Base-by-base conservation (phyloP, 2,329 filamentous ascomycete species). In the Mycosphaerella arachidis region DNA sequence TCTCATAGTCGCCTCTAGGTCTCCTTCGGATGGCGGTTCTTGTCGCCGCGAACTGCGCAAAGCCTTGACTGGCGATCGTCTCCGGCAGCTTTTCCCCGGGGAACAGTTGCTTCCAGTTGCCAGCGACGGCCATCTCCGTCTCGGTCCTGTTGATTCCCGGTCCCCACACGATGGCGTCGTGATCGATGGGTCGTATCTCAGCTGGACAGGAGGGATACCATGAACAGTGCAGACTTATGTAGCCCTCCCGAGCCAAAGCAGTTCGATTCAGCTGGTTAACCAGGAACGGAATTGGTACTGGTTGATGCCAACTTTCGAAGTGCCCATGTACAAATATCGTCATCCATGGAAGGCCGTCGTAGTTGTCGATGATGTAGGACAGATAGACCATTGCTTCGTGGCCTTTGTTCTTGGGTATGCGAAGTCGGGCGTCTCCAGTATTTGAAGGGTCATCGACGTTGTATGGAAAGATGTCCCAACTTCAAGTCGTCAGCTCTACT, bases 311-410 rank as follows among this genome's bases (percentile, higher is more conserved):
- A 48, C 65, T 64, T 13, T 53, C 50, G 13, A 57, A 60, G 40
- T 71, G 70, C 16, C 67, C 61, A 35, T 72, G 69, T 13, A 71
- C 54, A 58, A 73, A 72, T 29, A 65, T 65, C 6, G 67, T 63
- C 46, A 66, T 63, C 52, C 63, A 59, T 0, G 66, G 61, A 3
- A 73, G 74, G 30, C 62, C 50, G 57, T 78, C 61, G 66, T 80
- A 80, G 63, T 78, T 64, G 54, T 80, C 74, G 57, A 80, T 76
- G n/a, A 81, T 68, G 66, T 77, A 80, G 37, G 76, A 78, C 1
- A 80, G 70, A 60, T 80, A 80, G 51, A 76, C 75, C 71, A 77
- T 79, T 5, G 77, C 73, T 66, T 81, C 78, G 55, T 74, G 73
- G 61, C 77, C 78, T 68, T 79, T 80, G 67, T 79, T 69, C 37